Percentiles rank a stretch among this genome's conserved stretches.
Conservation (phyloP, 1,284 basidiomycete species). For the Rugosomyces carneus region DNA sequence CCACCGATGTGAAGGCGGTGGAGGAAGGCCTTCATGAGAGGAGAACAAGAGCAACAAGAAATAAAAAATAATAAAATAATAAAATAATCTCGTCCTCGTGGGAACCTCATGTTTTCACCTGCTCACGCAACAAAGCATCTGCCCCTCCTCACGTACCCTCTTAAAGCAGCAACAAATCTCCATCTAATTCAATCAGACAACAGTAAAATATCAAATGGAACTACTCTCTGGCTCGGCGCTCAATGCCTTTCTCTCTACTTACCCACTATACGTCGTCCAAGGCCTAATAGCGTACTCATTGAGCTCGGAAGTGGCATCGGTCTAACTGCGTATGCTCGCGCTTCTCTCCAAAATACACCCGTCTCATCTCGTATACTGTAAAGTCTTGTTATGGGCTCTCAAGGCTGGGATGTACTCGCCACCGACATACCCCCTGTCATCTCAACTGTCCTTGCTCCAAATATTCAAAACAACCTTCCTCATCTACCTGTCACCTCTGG, state of each 20-base stretch:
- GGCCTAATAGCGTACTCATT: slow-evolving; percentile 47
- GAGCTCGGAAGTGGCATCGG: slow-evolving; percentile 85
- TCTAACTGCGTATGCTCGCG: slow-evolving; percentile 58
- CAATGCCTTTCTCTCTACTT: slow-evolving; percentile 71
- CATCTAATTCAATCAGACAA: slow-evolving; percentile 50
- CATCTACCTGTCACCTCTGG: slow-evolving; percentile 30
- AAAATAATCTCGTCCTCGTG: slow-evolving; percentile 21
- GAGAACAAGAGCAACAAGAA: not conserved
- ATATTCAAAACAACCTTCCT: slow-evolving; percentile 50
- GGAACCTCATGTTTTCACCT: slow-evolving; percentile 31
- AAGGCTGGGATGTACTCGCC: slow-evolving; percentile 74
- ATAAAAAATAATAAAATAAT: not conserved
- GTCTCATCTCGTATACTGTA: slow-evolving; percentile 9
- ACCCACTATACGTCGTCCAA: slow-evolving; percentile 18
- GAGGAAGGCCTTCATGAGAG: slow-evolving; percentile 72
- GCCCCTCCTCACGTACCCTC: slow-evolving; percentile 42
- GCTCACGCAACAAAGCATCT: slow-evolving; percentile 69
- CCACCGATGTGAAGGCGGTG: slow-evolving; percentile 65
- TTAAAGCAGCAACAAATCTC: slow-evolving; percentile 37
- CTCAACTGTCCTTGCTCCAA: slow-evolving; percentile 56
- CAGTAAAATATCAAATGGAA: slow-evolving; percentile 63
- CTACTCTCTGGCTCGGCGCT: slow-evolving; percentile 83
- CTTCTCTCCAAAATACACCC: slow-evolving; percentile 13
- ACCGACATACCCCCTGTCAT: slow-evolving; percentile 77
- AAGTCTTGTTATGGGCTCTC: slow-evolving; percentile 62